Evolutionary conservation across 805 yeast species (phyloP), one percentile per base, ranked within the genome.

Genomic region (Wilhelminamyces savonicus): DNA sequence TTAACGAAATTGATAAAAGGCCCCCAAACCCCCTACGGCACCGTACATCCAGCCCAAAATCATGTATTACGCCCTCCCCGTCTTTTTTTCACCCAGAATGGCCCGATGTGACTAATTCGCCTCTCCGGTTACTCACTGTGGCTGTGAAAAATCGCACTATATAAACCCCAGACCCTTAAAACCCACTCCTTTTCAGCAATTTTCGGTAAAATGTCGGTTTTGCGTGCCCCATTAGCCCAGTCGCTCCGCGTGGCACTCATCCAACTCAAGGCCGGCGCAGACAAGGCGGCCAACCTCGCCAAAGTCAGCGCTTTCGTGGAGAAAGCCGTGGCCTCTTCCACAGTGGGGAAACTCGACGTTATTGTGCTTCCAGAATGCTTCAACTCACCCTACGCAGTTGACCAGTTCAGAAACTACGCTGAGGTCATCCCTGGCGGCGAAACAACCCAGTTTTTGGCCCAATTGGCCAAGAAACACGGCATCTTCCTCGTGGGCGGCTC

Each of bases 321-420:
- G 14, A 74, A 71, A 33, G 97, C 97, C 1, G 56, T 59, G 8
- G 30, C 39, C 1, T 45, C 48, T 14, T 50, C 67, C 15, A 52
- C 48, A 23, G 42, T 54, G 21, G 64, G 62, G 3, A 48, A 46
- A 30, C 37, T 79, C 24, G 82, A 88, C 45, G 63, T 90, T 24
- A 73, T 92, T 8, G 85, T 92, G 40, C 63, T 92, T 19, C 98
- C 98, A 7, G 97, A 92, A 60, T 87, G 96, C 61, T 90, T 88
- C 73, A 92, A 90, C 54, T 84, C 96, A 2, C 97, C 97, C 3
- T 92, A 92, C 51, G 76, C 94, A 0, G 95, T 86, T 17, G 74
- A 74, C 35, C 81, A 88, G 38, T 92, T 92, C 57, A 74, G 82
- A 5, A 78, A 84, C 35, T 90, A 92, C 52, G 88, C 95, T 3